Base-by-base conservation (phyloP, 306 rosid genomes). In the Acacia melanoxylon region DNA sequence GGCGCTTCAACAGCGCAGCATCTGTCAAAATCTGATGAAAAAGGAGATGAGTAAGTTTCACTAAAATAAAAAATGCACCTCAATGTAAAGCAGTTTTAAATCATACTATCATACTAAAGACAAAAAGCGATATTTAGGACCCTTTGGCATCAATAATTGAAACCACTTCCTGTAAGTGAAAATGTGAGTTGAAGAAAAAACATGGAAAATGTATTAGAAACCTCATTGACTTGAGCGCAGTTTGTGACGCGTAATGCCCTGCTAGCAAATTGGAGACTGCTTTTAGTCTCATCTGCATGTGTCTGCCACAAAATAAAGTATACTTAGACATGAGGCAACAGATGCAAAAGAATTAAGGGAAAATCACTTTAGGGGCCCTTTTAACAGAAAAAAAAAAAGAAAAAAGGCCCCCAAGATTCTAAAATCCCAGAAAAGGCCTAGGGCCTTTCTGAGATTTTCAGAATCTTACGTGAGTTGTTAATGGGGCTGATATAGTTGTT, bases 261-360 rank as follows among this genome's bases (percentile, higher is more conserved):
- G 83, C 99, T 95, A 84, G 99, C 99, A 86, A 95, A 95, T 80
- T 95, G 99, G 76, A 95, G 94, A 78, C 96, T 95, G 81, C 99
- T 93, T 92, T 93, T 95, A 40, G 99, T 95, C 90, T 95, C 99
- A 51, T 95, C 99, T 76, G 93, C 83, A 83, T 95, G 99, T 85
- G 93, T 78, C 99, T 95, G 93, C 83, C 86, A 85, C 66, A 74
- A 74, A 80, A 86, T 13, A 54, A 79, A 75, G 45, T 68, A 63
- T 66, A 8, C 79, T 75, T 77, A 62, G 73, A 65, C 7, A 74
- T 16, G 33, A 76, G 78, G 77, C 29, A 77, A 15, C 25, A 46
- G 75, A 82, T 25, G 70, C 70, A 59, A 75, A 37, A 78, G 14
- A 72, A 70, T 31, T 42, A 33, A 40, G n/a, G n/a, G n/a, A n/a